Evolutionary conservation across 2,329 filamentous ascomycete species (phyloP).

Genomic region (Esteya vermicola): DNA sequence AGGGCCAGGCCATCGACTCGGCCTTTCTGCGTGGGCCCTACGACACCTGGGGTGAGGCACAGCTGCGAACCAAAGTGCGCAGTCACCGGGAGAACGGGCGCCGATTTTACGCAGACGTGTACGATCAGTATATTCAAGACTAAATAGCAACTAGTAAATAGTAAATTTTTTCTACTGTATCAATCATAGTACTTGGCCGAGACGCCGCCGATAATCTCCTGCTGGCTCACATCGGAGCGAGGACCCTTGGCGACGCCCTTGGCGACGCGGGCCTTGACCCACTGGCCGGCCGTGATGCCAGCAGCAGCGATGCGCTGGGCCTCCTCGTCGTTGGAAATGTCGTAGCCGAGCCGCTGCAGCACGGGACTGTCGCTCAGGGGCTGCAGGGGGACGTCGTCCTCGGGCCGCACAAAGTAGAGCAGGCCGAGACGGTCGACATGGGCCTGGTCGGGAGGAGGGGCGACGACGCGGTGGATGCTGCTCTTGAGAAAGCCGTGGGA

Average conservation of each 20-base stretch:
- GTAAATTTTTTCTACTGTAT: no score
- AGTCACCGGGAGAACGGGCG: constrained; percentile 34
- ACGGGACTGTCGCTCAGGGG: constrained; percentile 22
- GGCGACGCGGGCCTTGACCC: no score
- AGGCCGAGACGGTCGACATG: constrained; percentile 33
- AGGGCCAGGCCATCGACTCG: constrained; percentile 28
- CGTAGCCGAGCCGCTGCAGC: constrained; percentile 19
- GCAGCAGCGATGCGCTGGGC: no score
- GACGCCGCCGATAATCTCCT: no score
- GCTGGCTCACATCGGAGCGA: no score
- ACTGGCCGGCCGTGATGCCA: no score
- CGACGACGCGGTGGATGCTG: constrained; percentile 19
- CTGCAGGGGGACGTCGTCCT: constrained; percentile 22
- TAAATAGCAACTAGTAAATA: no score
- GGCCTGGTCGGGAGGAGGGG: constrained; percentile 24
- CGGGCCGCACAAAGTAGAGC: constrained; percentile 33
- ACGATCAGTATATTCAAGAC: constrained; percentile 30
- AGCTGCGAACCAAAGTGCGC: constrained; percentile 37
- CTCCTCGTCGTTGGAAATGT: no score
- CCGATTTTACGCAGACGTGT: constrained; percentile 32
- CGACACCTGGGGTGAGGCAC: constrained; percentile 39
- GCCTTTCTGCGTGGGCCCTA: constrained; percentile 33
- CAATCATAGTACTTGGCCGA: no score
- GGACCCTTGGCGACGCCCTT: no score
- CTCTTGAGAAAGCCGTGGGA: constrained; percentile 26